These are phyloP conservation scores for Eimeria maxima DNA, from an alignment of 169 alveolate genomes.

Conservation along the genomic window DNA sequence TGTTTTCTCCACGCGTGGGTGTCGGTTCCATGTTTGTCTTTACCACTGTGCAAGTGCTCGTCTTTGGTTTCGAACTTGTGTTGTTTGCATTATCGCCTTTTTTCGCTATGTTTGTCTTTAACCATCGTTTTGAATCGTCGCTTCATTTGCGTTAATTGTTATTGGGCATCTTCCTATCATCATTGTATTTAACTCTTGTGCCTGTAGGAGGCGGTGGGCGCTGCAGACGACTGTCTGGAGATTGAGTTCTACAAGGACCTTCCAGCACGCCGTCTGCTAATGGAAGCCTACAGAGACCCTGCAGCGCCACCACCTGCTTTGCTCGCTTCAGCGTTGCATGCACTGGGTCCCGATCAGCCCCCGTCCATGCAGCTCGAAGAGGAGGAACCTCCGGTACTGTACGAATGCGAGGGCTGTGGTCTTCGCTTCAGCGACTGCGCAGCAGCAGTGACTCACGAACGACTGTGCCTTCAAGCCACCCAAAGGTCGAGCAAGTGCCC, in stretches of 20 bases:
- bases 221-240: constrained; percentile 52
- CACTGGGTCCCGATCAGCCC: constrained; percentile 28
- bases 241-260: constrained; percentile 34
- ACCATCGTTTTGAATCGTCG: neutral
- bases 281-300: constrained; percentile 19
- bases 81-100: neutral
- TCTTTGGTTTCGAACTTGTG: neutral
- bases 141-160: neutral
- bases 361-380: neutral
- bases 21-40: too few species aligned
- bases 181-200: neutral
- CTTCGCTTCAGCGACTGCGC: constrained; percentile 60
- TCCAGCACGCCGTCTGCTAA: constrained; percentile 1
- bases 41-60: too few species aligned
- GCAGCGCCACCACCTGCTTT: constrained; percentile 32
- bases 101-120: neutral
- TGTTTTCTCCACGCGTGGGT: too few species aligned
- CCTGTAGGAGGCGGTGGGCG: constrained; percentile 56
- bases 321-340: constrained; percentile 70
- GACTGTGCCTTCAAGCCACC: constrained; percentile 7
- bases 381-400: neutral
- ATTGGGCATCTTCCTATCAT: neutral
- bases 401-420: constrained; percentile 41
- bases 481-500: neutral
- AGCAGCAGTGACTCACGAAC: constrained; percentile 45